phyloP scores from a whole-genome alignment of 208 protist genomes.

The Trypanosoma grayi region DNA sequence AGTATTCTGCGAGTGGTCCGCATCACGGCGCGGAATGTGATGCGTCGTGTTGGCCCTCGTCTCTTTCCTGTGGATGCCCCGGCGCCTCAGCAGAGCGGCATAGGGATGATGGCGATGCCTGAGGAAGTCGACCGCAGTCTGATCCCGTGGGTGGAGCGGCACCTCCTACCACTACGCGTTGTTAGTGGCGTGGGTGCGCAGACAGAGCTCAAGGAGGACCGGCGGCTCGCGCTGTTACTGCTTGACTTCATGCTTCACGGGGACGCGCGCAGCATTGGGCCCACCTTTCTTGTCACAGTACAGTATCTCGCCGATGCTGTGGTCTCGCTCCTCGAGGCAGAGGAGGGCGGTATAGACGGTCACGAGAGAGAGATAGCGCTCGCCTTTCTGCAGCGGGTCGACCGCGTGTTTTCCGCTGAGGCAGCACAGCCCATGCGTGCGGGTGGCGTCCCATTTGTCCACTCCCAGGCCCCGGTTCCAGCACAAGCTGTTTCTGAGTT shows the following conservation, averaged over 20 bases:
- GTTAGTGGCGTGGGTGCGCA: constrained; percentile 10
- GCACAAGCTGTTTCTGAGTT: constrained; percentile 2
- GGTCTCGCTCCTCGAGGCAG: constrained; percentile 3
- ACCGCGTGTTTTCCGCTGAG: background rate
- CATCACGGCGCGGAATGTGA: constrained; percentile 19
- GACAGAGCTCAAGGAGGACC: constrained; percentile 22
- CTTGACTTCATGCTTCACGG: constrained; percentile 8
- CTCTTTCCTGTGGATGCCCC: background rate
- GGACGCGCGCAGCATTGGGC: background rate
- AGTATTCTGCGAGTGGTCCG: constrained; percentile 18
- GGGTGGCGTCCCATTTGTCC: background rate
- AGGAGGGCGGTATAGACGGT: constrained; percentile 1
- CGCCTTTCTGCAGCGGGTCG: constrained; percentile 9
- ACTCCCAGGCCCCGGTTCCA: background rate
- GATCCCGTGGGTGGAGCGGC: constrained; percentile 25
- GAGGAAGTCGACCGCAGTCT: constrained; percentile 1
- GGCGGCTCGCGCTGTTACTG: constrained; percentile 18
- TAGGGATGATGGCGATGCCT: background rate
- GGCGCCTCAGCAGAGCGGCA: background rate
- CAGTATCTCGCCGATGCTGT: constrained; percentile 20
- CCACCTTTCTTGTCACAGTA: background rate
- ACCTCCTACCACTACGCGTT: constrained; percentile 18
- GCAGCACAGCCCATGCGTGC: background rate
- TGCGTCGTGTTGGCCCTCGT: constrained; percentile 16
- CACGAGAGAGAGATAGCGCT: constrained; percentile 12